phyloP scores from a whole-genome alignment of 2,329 filamentous ascomycete genomes.

The Erysiphe neolycopersici region DNA sequence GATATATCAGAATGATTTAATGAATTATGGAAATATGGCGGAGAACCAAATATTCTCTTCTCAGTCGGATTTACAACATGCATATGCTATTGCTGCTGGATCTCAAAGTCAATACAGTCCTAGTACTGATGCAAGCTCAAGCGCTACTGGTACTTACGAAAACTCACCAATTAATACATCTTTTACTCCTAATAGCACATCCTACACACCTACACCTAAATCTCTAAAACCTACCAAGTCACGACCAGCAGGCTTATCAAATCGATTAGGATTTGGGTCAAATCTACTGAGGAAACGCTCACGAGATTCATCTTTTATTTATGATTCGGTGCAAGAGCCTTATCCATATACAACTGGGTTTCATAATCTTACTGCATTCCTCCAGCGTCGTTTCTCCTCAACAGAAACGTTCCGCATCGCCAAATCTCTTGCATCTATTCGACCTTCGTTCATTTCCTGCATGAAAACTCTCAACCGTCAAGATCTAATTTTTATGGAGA shows the following conservation, averaged over 20 bases:
- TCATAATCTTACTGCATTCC: slow-evolving; percentile 59
- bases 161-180: slow-evolving; percentile 22
- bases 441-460: slow-evolving; percentile 78
- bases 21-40: slow-evolving; percentile 20
- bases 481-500: slow-evolving; percentile 93
- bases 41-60: slow-evolving; percentile 17
- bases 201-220: slow-evolving; percentile 4
- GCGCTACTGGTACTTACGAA: slow-evolving; percentile 27
- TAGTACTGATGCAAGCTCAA: slow-evolving; percentile 35
- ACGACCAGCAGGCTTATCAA: slow-evolving; percentile 4
- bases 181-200: slow-evolving; percentile 5
- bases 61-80: slow-evolving; percentile 35
- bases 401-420: slow-evolving; percentile 62
- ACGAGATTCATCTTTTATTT: slow-evolving; percentile 60
- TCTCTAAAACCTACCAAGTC: slow-evolving; percentile 11
- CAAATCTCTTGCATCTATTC: slow-evolving; percentile 65
- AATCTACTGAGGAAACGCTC: slow-evolving; percentile 22
- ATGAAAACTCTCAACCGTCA: slow-evolving; percentile 69
- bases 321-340: slow-evolving; percentile 68
- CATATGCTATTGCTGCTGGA: slow-evolving; percentile 35
- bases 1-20: slow-evolving; percentile 21
- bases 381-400: slow-evolving; percentile 52
- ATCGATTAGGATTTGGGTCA: slow-evolving; percentile 11
- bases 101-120: slow-evolving; percentile 36
- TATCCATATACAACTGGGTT: slow-evolving; percentile 81